These are phyloP conservation scores for Erodium texanum DNA, from an alignment of 441 rosid genomes.

Conservation along the genomic window DNA sequence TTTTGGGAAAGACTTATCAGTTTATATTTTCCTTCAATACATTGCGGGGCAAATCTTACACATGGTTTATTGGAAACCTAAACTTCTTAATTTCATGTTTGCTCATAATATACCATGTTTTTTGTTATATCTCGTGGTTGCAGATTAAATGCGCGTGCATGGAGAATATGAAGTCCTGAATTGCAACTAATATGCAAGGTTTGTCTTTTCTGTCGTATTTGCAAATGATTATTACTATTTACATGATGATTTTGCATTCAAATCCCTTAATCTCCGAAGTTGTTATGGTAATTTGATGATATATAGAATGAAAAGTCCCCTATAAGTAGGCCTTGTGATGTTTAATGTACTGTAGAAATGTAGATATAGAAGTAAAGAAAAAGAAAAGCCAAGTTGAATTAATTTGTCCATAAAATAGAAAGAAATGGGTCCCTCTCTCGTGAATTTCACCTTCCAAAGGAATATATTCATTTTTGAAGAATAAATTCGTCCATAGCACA, in stretches of 20 bases:
- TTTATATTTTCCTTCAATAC: too few species aligned
- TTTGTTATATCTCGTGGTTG: background rate
- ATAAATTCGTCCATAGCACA: conserved; percentile 8
- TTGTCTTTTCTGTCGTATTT: background rate
- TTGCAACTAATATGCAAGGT: background rate
- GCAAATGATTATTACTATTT: background rate
- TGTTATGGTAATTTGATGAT: background rate
- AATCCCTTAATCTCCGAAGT: background rate
- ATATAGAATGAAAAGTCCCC: background rate
- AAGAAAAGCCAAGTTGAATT: background rate
- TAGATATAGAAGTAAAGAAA: too few species aligned
- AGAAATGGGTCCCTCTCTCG: conserved; percentile 2
- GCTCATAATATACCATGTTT: background rate
- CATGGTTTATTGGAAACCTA: too few species aligned
- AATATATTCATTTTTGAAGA: conserved; percentile 9
- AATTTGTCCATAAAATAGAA: background rate
- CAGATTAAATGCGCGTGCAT: background rate
- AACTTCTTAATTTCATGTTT: background rate
- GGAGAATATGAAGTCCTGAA: background rate
- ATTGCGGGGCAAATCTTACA: too few species aligned
- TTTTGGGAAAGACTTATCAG: too few species aligned
- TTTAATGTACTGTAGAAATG: too few species aligned
- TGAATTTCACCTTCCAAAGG: conserved; percentile 6
- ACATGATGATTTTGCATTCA: background rate
- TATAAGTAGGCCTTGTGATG: background rate